Evolutionary conservation across 2,329 filamentous ascomycete species (phyloP).

Genomic region (Fusarium tupiense): DNA sequence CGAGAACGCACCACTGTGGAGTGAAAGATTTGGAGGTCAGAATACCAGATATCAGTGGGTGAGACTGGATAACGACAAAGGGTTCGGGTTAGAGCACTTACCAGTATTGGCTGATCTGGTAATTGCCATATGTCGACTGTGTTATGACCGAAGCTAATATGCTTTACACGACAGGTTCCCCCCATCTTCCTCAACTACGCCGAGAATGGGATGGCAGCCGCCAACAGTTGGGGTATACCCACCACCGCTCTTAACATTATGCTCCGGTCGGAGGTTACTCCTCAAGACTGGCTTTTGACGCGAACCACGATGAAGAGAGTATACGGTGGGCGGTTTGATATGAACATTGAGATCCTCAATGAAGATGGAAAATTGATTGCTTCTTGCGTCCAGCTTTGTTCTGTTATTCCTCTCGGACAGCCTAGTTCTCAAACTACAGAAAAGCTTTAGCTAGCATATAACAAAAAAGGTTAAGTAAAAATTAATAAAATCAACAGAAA

Average conservation of each 20-base stretch:
- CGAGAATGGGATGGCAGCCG: not conserved
- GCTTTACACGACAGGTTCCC: not conserved
- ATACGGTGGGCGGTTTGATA: not conserved
- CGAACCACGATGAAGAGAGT: not conserved
- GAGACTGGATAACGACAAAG: not conserved
- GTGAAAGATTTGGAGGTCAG: not conserved
- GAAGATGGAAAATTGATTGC: not conserved
- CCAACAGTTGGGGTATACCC: not conserved
- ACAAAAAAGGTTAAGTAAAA: not conserved
- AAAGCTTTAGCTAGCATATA: not conserved
- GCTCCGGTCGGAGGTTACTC: not conserved
- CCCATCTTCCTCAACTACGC: not conserved
- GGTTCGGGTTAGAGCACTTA: not conserved
- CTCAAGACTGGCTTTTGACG: not conserved
- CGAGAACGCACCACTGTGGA: not conserved
- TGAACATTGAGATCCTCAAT: not conserved
- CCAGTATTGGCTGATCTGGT: not conserved
- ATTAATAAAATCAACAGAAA: not conserved
- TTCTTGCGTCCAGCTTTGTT: not conserved
- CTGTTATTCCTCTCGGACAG: not conserved
- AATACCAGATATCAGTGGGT: not conserved
- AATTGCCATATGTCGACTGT: not conserved
- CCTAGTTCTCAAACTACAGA: fast-evolving
- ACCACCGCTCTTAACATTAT: not conserved
- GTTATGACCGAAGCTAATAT: not conserved